Conservation (phyloP, 2,329 filamentous ascomycete genomes). For the Diplodia sapinea region DNA sequence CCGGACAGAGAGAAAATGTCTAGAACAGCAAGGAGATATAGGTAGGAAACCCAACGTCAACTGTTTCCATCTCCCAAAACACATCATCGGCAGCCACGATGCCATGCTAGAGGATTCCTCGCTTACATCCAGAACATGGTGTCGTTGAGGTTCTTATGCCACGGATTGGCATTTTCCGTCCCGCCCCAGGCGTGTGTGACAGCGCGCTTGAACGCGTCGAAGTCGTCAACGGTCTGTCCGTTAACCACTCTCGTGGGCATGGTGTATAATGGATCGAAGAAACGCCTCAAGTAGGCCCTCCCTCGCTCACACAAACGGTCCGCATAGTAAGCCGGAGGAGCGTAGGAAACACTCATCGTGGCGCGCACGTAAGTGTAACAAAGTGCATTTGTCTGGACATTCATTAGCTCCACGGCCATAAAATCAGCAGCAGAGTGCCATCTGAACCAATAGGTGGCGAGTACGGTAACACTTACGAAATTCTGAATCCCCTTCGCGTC, state of each 20-base stretch:
- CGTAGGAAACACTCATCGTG: conserved; percentile 44
- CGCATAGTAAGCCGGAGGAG: conserved; percentile 48
- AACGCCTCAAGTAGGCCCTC: conserved; percentile 38
- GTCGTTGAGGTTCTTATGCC: conserved; percentile 36
- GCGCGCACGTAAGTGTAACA: conserved; percentile 46
- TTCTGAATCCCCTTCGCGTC: conserved; percentile 34
- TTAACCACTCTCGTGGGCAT: no score
- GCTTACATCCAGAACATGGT: conserved; percentile 40
- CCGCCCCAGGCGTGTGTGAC: no score
- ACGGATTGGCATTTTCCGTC: conserved; percentile 34
- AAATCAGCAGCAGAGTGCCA: no score
- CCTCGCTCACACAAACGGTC: conserved; percentile 49
- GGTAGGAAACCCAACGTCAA: not conserved
- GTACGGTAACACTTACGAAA: conserved; percentile 33
- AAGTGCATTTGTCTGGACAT: conserved; percentile 39
- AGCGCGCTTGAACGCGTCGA: no score
- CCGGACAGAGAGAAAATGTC: not conserved
- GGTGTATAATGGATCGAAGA: conserved; percentile 6
- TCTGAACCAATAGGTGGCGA: no score
- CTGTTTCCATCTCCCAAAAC: not conserved
- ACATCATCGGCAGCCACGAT: not conserved
- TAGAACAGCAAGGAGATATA: not conserved
- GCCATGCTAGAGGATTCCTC: not conserved
- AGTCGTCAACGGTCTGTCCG: no score
- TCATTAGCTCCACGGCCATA: not conserved